Percentiles rank a stretch among this genome's conserved stretches.
Conservation (phyloP, 495 filamentous ascomycete genomes). For the Hyaloscypha finlandica region DNA sequence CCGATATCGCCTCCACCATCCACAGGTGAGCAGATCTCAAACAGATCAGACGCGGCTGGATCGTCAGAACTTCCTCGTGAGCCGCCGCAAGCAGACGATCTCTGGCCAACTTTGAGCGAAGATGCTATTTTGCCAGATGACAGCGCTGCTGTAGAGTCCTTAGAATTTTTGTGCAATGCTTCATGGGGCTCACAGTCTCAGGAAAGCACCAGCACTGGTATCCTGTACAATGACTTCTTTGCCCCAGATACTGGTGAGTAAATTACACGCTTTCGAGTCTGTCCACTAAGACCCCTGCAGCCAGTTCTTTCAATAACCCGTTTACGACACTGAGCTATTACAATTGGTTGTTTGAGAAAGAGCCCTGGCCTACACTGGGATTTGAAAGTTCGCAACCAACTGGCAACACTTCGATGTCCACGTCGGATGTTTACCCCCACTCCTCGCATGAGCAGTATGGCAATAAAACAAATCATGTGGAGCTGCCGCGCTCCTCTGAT, state of each 20-base stretch:
- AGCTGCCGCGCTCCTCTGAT: neutral
- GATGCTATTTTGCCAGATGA: conserved; percentile 1
- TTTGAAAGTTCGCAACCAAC: neutral
- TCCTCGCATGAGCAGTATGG: neutral
- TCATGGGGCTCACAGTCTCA: conserved; percentile 24
- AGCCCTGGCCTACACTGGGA: conserved; percentile 3
- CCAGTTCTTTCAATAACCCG: conserved; percentile 57
- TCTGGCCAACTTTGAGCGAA: conserved; percentile 3
- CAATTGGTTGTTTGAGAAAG: conserved; percentile 57
- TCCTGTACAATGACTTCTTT: conserved; percentile 43
- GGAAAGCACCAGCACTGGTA: conserved; percentile 29
- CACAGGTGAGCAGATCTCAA: conserved; percentile 3
- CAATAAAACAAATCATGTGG: neutral
- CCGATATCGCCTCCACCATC: conserved; percentile 16
- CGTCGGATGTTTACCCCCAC: neutral
- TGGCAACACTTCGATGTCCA: neutral
- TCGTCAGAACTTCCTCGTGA: neutral
- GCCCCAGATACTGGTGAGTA: conserved; percentile 38
- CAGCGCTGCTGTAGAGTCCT: conserved; percentile 10
- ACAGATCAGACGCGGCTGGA: neutral
- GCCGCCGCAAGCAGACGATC: neutral
- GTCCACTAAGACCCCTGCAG: conserved; percentile 29
- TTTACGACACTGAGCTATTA: conserved; percentile 58
- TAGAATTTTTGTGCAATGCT: conserved; percentile 29
- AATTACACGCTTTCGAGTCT: neutral